phyloP scores from a whole-genome alignment of 495 filamentous ascomycete genomes.

The Pseudevernia furfuracea region DNA sequence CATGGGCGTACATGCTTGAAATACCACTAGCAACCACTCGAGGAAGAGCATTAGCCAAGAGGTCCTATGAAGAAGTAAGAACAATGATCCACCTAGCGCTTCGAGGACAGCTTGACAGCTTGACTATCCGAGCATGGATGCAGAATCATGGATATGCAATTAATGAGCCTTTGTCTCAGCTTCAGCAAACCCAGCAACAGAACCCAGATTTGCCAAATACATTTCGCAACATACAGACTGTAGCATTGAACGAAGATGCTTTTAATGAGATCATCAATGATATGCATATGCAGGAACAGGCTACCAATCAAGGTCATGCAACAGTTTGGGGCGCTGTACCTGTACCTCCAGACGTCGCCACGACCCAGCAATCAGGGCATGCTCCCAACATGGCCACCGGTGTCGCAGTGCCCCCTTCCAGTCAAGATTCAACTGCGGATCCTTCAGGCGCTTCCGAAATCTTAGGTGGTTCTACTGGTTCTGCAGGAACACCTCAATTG shows the following conservation, averaged over 20 bases:
- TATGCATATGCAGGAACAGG: neutral
- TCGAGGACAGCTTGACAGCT: neutral
- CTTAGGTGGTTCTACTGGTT: neutral
- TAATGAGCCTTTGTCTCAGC: neutral
- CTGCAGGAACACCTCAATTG: neutral
- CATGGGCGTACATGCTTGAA: conserved; percentile 22
- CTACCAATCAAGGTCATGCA: neutral
- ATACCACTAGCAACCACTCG: conserved; percentile 1
- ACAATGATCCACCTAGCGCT: neutral
- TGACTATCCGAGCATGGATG: neutral
- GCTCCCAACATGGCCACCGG: neutral
- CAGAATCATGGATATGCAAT: neutral
- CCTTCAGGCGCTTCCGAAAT: neutral
- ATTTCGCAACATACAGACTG: neutral
- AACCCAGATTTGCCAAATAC: neutral
- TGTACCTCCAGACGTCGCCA: neutral
- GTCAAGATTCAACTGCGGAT: neutral
- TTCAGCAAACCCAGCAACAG: neutral
- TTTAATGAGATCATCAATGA: neutral
- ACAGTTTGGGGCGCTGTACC: neutral
- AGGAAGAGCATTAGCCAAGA: neutral
- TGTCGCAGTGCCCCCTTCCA: neutral
- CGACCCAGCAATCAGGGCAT: neutral
- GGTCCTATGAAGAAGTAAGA: neutral
- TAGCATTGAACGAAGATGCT: neutral